phyloP scores from a whole-genome alignment of 257 asterid species.

The Lavandula angustifolia region DNA sequence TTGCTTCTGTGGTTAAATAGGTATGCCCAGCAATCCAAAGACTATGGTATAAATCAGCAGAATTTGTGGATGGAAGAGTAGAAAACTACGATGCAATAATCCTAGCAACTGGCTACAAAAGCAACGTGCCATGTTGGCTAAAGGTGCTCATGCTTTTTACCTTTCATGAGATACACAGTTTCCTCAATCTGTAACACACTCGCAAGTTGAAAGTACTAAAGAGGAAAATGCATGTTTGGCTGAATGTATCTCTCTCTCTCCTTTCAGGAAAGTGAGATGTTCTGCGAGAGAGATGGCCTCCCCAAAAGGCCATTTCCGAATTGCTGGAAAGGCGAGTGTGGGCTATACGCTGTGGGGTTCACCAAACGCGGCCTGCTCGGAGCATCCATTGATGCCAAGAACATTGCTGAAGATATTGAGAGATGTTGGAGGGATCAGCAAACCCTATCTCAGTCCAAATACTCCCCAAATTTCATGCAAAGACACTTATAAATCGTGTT shows the following conservation, averaged over 20 bases:
- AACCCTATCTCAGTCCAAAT: constrained; percentile 32
- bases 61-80: constrained; percentile 53
- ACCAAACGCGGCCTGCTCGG: constrained; percentile 98
- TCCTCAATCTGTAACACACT: neutral
- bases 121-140: constrained; percentile 75
- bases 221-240: constrained; percentile 31
- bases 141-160: constrained; percentile 39
- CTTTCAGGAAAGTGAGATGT: constrained; percentile 72
- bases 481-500: constrained; percentile 22
- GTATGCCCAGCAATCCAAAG: constrained; percentile 55
- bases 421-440: constrained; percentile 39
- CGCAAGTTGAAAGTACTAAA: neutral
- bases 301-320: constrained; percentile 88
- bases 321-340: constrained; percentile 93
- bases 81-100: constrained; percentile 61
- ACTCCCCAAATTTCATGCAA: constrained; percentile 33
- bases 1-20: constrained; percentile 27
- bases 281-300: constrained; percentile 81
- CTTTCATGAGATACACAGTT: neutral
- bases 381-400: constrained; percentile 89
- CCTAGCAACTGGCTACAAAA: constrained; percentile 73
- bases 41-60: constrained; percentile 45
- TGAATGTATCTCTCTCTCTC: neutral
- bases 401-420: constrained; percentile 68
- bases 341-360: constrained; percentile 93